These are phyloP conservation scores for Claviceps monticola DNA, from an alignment of 2,329 filamentous ascomycete genomes.

Conservation along the genomic window DNA sequence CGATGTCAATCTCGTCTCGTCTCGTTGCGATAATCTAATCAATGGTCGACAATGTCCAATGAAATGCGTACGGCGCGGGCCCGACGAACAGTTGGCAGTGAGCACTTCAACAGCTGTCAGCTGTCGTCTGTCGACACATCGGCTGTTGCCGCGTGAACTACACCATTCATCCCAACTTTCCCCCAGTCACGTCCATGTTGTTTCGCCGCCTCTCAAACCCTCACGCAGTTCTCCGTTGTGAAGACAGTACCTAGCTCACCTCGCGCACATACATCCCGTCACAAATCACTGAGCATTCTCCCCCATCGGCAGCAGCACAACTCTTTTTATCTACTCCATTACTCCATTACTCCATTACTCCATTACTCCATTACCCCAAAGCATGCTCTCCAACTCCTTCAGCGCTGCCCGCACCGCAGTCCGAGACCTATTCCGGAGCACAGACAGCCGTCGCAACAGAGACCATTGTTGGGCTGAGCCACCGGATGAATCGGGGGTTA, in stretches of 20 bases:
- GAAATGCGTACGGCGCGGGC: neutral
- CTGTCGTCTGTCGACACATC: neutral
- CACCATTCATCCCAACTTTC: neutral
- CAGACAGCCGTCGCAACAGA: neutral
- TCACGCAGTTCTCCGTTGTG: too few relatives aligned
- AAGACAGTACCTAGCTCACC: too few relatives aligned
- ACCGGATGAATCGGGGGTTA: constrained; percentile 1
- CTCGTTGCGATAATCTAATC: too few relatives aligned
- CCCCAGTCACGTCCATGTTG: too few relatives aligned
- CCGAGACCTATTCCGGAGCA: constrained; percentile 2
- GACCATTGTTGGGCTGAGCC: neutral
- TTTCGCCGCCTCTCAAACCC: too few relatives aligned
- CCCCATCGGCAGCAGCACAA: too few relatives aligned
- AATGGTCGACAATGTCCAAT: neutral
- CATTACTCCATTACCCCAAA: neutral
- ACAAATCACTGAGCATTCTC: too few relatives aligned
- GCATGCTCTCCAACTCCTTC: constrained; percentile 3
- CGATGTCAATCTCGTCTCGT: too few relatives aligned
- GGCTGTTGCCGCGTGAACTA: neutral
- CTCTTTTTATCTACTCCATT: too few relatives aligned
- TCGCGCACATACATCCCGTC: too few relatives aligned
- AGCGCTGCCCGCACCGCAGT: constrained; percentile 1
- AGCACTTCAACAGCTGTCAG: neutral
- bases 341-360: too few relatives aligned
- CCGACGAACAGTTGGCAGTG: neutral